Evolutionary conservation across 768 basidiomycete genomes (phyloP), one percentile per base, ranked within the genome.

Genomic region (Myochromella boudieri): DNA sequence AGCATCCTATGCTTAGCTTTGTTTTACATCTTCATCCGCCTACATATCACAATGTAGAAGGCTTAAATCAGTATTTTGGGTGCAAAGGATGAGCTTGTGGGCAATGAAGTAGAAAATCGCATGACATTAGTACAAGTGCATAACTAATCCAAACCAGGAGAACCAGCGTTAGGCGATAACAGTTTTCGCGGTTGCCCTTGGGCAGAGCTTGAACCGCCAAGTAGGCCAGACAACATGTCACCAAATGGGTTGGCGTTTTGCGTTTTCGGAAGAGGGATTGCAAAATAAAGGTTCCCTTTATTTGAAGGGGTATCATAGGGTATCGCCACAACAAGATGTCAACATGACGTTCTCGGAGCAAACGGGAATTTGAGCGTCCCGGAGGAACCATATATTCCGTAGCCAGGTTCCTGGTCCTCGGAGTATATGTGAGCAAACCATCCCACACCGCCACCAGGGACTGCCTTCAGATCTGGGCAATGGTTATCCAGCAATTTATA

Each of bases 341-440:
- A n/a, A 31, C 8, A 31, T 31, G 71, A 70, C 4, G 81, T 85
- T 46, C 71, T 75, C 0, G 85, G 85, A n/a, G 63, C 66, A 60
- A 88, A 87, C 4, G 69, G 64, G 58, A 88, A 85, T 65, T 89
- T 87, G 51, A 74, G 53, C 17, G 60, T 57, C 17, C 80, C 79
- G 24, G 68, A 62, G 0, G 32, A 51, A 25, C 74, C 64, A 56
- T 84, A 84, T 42, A 89, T 77, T 5, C 87, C 87, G 56, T 90
- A 90, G 9, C 87, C 87, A 14, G 82, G 80, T 56, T 77, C 75
- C 55, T 80, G 75, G 49, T 63, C 49, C 57, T 88, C 88, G 1
- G 81, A 80, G 57, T 88, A 89, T 44, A 89, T 82, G 59, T 90
- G 88, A 21, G 84, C 85, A 55, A 91, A 91, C 88, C 87, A 91